Evolutionary conservation across 495 filamentous ascomycete genomes (phyloP).

Genomic region (Xylona heveae): DNA sequence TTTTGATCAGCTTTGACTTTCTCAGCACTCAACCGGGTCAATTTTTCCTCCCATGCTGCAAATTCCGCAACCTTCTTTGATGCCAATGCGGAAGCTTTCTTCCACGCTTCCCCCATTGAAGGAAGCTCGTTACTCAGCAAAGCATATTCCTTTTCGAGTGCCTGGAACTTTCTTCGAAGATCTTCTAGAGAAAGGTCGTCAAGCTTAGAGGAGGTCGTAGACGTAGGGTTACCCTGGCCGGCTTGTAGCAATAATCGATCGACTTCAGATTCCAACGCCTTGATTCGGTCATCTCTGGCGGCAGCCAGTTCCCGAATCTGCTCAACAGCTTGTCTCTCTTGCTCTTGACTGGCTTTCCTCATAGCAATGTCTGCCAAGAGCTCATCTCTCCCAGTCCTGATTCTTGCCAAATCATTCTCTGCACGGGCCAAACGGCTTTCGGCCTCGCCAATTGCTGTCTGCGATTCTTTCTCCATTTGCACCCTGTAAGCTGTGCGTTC

Average conservation of each 20-base stretch:
- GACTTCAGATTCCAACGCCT: constrained; percentile 60
- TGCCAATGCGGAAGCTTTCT: constrained; percentile 63
- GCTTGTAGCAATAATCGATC: constrained; percentile 39
- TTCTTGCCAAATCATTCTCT: constrained; percentile 68
- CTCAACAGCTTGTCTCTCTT: constrained; percentile 40
- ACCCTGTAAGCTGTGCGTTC: constrained; percentile 67
- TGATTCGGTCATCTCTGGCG: constrained; percentile 52
- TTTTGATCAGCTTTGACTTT: constrained; percentile 95
- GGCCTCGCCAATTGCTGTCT: constrained; percentile 44
- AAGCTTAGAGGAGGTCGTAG: constrained; percentile 24
- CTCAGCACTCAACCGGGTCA: constrained; percentile 55
- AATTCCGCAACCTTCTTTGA: constrained; percentile 69
- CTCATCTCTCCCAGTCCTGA: constrained; percentile 67
- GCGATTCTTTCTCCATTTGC: constrained; percentile 57
- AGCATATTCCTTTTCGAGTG: constrained; percentile 53
- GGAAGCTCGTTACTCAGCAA: constrained; percentile 73
- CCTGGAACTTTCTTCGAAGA: constrained; percentile 46
- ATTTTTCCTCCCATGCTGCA: constrained; percentile 51
- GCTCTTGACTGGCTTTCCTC: constrained; percentile 55
- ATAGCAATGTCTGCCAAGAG: constrained; percentile 61
- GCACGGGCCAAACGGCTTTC: constrained; percentile 61
- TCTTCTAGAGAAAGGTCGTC: constrained; percentile 38
- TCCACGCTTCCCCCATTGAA: constrained; percentile 70
- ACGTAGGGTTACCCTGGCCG: constrained; percentile 18
- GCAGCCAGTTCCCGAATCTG: constrained; percentile 62